A percentile compares a stretch with the other conserved stretches of the same genome.
Conservation (phyloP, 805 yeast genomes). For the Yarrowia sp. region DNA sequence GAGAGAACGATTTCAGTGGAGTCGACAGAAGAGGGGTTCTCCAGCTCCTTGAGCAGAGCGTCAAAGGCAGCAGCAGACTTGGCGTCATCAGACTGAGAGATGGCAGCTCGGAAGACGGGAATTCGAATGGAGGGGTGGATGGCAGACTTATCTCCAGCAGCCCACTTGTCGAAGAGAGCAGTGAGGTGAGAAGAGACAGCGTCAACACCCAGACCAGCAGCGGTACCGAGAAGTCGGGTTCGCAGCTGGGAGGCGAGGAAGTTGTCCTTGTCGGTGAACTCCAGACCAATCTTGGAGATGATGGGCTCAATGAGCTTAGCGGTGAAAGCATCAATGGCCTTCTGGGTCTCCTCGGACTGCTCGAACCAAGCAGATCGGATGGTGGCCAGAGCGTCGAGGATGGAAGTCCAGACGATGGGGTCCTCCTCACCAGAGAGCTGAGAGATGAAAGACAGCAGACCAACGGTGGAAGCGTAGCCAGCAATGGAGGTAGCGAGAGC, state of each 20-base stretch:
- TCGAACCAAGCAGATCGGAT: slow-evolving; percentile 52
- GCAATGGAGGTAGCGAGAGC: slow-evolving; percentile 73
- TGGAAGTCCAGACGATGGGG: slow-evolving; percentile 66
- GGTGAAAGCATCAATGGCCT: slow-evolving; percentile 60
- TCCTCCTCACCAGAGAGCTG: slow-evolving; percentile 59
- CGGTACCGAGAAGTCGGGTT: slow-evolving; percentile 64
- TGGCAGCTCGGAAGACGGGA: slow-evolving; percentile 55
- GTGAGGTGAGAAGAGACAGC: slow-evolving; percentile 57
- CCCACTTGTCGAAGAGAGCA: slow-evolving; percentile 49
- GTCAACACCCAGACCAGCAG: slow-evolving; percentile 60
- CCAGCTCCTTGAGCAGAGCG: slow-evolving; percentile 56
- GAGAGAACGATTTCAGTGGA: slow-evolving; percentile 61
- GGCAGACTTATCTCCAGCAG: slow-evolving; percentile 56
- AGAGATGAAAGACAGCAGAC: slow-evolving; percentile 58
- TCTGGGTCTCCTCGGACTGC: slow-evolving; percentile 51
- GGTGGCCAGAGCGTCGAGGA: slow-evolving; percentile 53
- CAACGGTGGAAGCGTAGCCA: slow-evolving; percentile 69
- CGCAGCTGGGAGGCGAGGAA: slow-evolving; percentile 70
- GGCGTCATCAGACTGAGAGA: slow-evolving; percentile 51
- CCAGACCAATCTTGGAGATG: slow-evolving; percentile 65
- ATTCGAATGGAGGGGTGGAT: slow-evolving; percentile 59
- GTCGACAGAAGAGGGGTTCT: slow-evolving; percentile 61
- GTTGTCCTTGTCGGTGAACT: slow-evolving; percentile 61
- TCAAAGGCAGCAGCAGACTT: slow-evolving; percentile 53
- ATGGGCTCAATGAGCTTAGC: slow-evolving; percentile 61